A percentile compares a stretch with the other conserved stretches of the same genome.
These are phyloP conservation scores for Aeminium ludgeri DNA, from an alignment of 495 filamentous ascomycete genomes.

Conservation along the genomic window DNA sequence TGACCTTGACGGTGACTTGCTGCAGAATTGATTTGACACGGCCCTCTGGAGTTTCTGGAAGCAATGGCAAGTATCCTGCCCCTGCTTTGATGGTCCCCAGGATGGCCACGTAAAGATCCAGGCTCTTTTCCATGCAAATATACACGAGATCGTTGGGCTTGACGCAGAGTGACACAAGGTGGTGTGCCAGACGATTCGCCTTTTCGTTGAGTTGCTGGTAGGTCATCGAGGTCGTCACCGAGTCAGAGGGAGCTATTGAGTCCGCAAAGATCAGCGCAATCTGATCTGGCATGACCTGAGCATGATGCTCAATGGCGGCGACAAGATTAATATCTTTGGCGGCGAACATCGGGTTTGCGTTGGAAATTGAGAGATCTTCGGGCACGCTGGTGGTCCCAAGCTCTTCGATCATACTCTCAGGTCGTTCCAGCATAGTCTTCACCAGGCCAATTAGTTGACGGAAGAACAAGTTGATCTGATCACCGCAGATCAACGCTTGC, in stretches of 20 bases:
- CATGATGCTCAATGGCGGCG: constrained; percentile 36
- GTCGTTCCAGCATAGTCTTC: constrained; percentile 28
- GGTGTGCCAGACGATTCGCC: constrained; percentile 47
- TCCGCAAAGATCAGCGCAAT: constrained; percentile 44
- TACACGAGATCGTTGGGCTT: constrained; percentile 39
- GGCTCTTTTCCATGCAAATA: constrained; percentile 54
- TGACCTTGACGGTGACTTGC: constrained; percentile 32
- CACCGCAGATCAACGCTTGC: constrained; percentile 28
- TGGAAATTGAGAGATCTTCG: constrained; percentile 38
- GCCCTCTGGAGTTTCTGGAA: constrained; percentile 42
- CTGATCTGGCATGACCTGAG: constrained; percentile 29
- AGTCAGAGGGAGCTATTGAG: constrained; percentile 22
- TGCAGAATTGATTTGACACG: constrained; percentile 38
- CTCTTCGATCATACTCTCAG: constrained; percentile 24
- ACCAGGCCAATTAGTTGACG: constrained; percentile 40
- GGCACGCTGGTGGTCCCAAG: constrained; percentile 23
- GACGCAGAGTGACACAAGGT: constrained; percentile 32
- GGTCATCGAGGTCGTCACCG: constrained; percentile 30
- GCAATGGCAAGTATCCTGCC: constrained; percentile 55
- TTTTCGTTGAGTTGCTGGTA: constrained; percentile 44
- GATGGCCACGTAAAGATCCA: constrained; percentile 49
- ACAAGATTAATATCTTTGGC: constrained; percentile 24
- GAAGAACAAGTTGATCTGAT: constrained; percentile 37
- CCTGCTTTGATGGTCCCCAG: constrained; percentile 56
- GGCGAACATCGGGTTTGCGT: constrained; percentile 22